A percentile compares a stretch with the other conserved stretches of the same genome.
phyloP scores from a whole-genome alignment of 2,329 filamentous ascomycete genomes.

The Chaetomium globosum region DNA sequence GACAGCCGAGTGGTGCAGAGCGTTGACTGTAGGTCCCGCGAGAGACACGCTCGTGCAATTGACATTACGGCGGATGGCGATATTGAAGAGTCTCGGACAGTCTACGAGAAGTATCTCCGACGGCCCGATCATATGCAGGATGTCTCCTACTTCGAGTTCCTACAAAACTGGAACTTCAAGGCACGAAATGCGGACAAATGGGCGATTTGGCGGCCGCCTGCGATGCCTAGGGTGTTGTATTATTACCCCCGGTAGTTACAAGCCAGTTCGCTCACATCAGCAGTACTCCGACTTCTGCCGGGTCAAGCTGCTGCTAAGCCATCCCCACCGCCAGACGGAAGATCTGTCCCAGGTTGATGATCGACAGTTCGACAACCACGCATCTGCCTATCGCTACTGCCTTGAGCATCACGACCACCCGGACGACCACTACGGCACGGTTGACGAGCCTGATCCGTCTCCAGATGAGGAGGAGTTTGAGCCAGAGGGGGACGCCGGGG shows the following conservation, averaged over 20 bases:
- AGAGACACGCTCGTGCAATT: not conserved
- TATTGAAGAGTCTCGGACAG: slow-evolving; percentile 3
- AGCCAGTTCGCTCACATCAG: not conserved
- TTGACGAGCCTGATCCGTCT: not conserved
- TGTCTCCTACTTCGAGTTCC: not conserved
- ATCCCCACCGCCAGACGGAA: not conserved
- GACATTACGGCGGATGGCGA: slow-evolving; percentile 3
- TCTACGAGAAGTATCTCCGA: not conserved
- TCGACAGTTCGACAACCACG: not conserved
- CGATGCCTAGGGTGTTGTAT: not conserved
- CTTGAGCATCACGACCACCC: not conserved
- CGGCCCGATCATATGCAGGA: not conserved
- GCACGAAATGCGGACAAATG: not conserved
- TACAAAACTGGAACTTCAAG: slow-evolving; percentile 4
- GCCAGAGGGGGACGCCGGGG: not conserved
- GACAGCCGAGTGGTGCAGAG: not conserved
- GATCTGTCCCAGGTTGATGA: not conserved
- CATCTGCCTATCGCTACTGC: not conserved
- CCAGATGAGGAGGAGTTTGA: not conserved
- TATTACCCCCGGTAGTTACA: not conserved
- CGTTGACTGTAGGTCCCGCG: not conserved
- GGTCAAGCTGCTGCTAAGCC: not conserved
- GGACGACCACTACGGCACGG: not conserved
- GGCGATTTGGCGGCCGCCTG: slow-evolving; percentile 1
- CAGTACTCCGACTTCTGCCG: slow-evolving; percentile 3